Conservation (phyloP, 225 moss, liverwort and hornwort species). For the Marchantia paleacea region DNA sequence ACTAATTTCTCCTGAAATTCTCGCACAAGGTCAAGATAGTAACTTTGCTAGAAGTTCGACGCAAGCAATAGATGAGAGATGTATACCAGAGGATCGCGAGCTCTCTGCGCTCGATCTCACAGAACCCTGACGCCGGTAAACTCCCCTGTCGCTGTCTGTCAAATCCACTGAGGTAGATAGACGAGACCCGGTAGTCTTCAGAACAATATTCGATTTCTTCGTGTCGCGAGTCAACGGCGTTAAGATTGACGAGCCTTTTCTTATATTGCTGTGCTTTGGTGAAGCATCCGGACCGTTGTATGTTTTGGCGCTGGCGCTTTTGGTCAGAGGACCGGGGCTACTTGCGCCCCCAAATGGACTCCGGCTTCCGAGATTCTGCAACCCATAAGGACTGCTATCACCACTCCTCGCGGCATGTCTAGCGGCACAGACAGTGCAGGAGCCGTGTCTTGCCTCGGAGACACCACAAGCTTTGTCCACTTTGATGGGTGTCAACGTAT, state of each 20-base stretch:
- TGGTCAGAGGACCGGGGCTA: slow-evolving; percentile 3
- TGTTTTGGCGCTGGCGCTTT: slow-evolving; percentile 15
- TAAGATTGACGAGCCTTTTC: slow-evolving; percentile 25
- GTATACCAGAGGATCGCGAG: slow-evolving; percentile 31
- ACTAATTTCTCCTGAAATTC: not conserved
- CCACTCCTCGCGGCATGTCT: slow-evolving; percentile 8
- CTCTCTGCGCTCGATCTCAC: slow-evolving; percentile 34
- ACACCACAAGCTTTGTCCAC: slow-evolving; percentile 21
- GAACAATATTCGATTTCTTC: slow-evolving; percentile 27
- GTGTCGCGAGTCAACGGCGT: slow-evolving; percentile 23
- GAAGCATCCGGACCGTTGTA: not conserved
- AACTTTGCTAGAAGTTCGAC: not conserved
- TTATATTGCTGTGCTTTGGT: slow-evolving; percentile 8
- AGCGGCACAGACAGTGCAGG: slow-evolving; percentile 36
- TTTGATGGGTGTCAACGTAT: not conserved
- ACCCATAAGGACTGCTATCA: slow-evolving; percentile 16
- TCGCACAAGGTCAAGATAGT: not conserved
- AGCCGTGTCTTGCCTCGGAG: slow-evolving; percentile 30
- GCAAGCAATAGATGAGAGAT: not conserved
- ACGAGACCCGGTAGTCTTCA: slow-evolving; percentile 26
- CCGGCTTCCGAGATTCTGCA: slow-evolving; percentile 1
- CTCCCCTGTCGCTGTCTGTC: slow-evolving; percentile 17
- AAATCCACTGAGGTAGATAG: slow-evolving; percentile 27
- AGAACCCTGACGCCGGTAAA: slow-evolving; percentile 17
- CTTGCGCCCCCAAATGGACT: slow-evolving; percentile 20